These are phyloP conservation scores for Naumovozyma baii DNA, from an alignment of 805 yeast genomes.

Conservation along the genomic window DNA sequence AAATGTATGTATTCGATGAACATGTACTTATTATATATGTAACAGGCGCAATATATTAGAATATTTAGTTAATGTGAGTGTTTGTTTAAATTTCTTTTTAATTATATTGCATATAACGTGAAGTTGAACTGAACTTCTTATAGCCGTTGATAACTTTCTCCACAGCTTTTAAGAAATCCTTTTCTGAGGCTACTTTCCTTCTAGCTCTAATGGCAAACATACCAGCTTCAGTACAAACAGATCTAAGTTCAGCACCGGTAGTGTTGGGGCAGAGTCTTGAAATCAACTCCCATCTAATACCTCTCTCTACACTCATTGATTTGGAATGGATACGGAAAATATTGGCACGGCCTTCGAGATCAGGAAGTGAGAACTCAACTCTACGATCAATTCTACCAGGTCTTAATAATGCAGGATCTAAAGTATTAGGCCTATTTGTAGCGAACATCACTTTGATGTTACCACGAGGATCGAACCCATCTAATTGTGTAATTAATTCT, in stretches of 20 bases:
- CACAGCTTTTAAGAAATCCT: slow-evolving; percentile 94
- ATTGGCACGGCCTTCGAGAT: slow-evolving; percentile 94
- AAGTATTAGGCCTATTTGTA: slow-evolving; percentile 93
- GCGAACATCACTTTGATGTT: slow-evolving; percentile 99
- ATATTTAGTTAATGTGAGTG: background rate
- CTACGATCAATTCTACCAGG: slow-evolving; percentile 99
- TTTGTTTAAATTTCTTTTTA: slow-evolving; percentile 23
- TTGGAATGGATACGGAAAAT: slow-evolving; percentile 95
- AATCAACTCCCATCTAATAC: slow-evolving; percentile 96
- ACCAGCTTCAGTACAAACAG: slow-evolving; percentile 99
- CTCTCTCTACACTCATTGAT: slow-evolving; percentile 95
- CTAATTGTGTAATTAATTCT: slow-evolving; percentile 94
- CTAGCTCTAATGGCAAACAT: slow-evolving; percentile 99
- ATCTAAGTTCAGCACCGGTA: slow-evolving; percentile 96
- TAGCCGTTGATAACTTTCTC: slow-evolving; percentile 98
- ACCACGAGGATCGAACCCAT: slow-evolving; percentile 98
- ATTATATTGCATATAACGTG: slow-evolving; percentile 97
- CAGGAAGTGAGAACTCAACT: slow-evolving; percentile 94
- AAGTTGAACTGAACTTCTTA: slow-evolving; percentile 92
- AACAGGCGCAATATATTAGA: background rate
- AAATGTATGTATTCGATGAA: background rate
- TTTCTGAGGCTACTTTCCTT: slow-evolving; percentile 95
- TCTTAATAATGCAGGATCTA: slow-evolving; percentile 94
- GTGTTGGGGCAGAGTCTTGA: slow-evolving; percentile 96
- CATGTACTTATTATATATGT: background rate